Evolutionary conservation across 495 filamentous ascomycete genomes (phyloP).

Genomic region (Tetracladium marchalianum): DNA sequence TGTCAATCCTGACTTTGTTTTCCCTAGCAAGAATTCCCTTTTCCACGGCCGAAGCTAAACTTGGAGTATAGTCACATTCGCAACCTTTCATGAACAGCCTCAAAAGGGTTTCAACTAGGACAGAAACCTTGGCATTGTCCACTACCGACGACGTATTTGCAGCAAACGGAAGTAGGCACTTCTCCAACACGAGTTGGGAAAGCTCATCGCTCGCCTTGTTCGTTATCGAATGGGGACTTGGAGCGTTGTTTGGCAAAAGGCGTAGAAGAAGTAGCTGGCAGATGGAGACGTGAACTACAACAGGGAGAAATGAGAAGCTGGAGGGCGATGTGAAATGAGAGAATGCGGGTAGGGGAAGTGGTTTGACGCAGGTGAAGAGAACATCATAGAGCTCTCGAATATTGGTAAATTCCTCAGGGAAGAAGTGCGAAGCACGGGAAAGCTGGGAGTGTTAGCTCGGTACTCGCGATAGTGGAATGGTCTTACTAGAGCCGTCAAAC

Average conservation of each 20-base stretch:
- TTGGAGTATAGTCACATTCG: slow-evolving; percentile 30
- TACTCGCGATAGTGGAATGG: background rate
- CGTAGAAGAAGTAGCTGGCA: slow-evolving; percentile 53
- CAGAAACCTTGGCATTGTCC: slow-evolving; percentile 74
- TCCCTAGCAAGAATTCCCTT: slow-evolving; percentile 54
- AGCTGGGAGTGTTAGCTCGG: slow-evolving; percentile 5
- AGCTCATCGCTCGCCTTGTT: slow-evolving; percentile 29
- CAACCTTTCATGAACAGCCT: slow-evolving; percentile 41
- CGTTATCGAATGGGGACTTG: slow-evolving; percentile 30
- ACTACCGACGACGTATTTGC: slow-evolving; percentile 50
- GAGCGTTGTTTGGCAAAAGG: slow-evolving; percentile 49
- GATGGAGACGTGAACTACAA: slow-evolving; percentile 46
- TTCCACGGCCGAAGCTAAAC: slow-evolving; percentile 43
- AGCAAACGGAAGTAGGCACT: slow-evolving; percentile 61
- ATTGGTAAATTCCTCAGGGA: slow-evolving; percentile 18
- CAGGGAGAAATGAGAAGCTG: slow-evolving; percentile 31
- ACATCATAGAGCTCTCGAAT: slow-evolving; percentile 24
- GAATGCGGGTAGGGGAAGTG: slow-evolving; percentile 61
- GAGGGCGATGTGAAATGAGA: slow-evolving; percentile 53
- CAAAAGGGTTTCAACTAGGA: slow-evolving; percentile 65
- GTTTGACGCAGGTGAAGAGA: slow-evolving; percentile 46
- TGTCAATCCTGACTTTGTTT: slow-evolving; percentile 19
- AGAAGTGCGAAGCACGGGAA: slow-evolving; percentile 4
- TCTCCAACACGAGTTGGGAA: slow-evolving; percentile 47
- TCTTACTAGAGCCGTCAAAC: slow-evolving; percentile 28